Evolutionary conservation across 495 filamentous ascomycete species (phyloP).

Genomic region (Neurospora sp.): DNA sequence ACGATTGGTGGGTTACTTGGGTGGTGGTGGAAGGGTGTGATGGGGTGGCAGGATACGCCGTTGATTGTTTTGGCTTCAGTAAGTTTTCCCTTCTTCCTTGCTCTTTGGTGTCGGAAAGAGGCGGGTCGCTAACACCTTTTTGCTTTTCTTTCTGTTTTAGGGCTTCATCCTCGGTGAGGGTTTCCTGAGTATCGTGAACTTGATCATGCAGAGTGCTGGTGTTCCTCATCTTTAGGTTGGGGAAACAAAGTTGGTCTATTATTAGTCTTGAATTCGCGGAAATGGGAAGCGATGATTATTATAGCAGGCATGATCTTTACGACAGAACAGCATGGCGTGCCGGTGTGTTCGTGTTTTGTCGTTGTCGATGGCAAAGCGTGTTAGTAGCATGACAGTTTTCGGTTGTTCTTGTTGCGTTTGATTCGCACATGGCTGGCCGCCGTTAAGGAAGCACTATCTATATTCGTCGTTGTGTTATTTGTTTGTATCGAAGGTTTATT

Average conservation of each 20-base stretch:
- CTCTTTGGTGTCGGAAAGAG: not conserved
- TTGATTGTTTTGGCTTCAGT: constrained; percentile 49
- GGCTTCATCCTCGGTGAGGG: constrained; percentile 93
- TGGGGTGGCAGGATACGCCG: constrained; percentile 44
- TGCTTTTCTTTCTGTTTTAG: constrained; percentile 9
- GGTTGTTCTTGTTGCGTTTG: not conserved
- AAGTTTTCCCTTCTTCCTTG: constrained; percentile 11
- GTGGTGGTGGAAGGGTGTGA: constrained; percentile 64
- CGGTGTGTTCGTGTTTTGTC: not conserved
- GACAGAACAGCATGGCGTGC: not conserved
- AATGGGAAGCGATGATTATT: not conserved
- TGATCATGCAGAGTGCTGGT: constrained; percentile 66
- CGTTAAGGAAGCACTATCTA: not conserved
- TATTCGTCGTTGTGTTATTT: not conserved
- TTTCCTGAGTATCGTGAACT: constrained; percentile 82
- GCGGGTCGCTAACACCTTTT: constrained; percentile 4
- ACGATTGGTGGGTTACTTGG: constrained; percentile 75
- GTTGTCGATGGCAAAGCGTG: not conserved
- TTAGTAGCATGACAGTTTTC: not conserved
- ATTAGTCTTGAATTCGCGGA: not conserved
- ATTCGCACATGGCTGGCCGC: not conserved
- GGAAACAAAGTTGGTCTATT: not conserved
- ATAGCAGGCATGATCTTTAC: not conserved
- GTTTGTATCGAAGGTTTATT: not conserved
- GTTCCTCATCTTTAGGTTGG: constrained; percentile 60